phyloP scores from a whole-genome alignment of 139 green algal species.

The Coccomyxa sp. region DNA sequence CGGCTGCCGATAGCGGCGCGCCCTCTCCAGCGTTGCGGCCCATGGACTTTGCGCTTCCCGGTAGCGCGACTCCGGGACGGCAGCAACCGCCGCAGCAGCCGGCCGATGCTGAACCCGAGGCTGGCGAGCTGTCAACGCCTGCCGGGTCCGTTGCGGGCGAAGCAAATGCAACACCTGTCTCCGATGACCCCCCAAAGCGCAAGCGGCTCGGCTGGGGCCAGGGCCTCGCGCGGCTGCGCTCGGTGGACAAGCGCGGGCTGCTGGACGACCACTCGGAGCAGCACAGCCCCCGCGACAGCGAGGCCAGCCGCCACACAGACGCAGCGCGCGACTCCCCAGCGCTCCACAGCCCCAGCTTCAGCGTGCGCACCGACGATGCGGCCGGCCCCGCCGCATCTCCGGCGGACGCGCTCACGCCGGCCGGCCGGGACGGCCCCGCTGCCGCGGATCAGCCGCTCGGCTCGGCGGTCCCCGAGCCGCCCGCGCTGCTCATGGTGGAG shows the following conservation, averaged over 20 bases:
- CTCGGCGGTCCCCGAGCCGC: too few species aligned
- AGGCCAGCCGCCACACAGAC: background rate
- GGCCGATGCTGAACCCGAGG: too few species aligned
- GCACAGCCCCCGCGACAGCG: background rate
- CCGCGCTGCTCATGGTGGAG: too few species aligned
- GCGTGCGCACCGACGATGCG: too few species aligned
- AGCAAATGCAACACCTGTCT: background rate
- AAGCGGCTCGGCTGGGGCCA: conserved; percentile 30
- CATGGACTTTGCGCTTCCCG: background rate
- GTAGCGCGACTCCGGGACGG: background rate
- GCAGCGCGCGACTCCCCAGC: background rate
- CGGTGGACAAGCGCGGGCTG: background rate
- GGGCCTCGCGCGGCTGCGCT: conserved; percentile 13
- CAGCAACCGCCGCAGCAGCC: background rate
- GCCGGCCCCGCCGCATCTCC: too few species aligned
- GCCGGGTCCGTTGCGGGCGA: background rate
- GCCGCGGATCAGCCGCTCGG: too few species aligned
- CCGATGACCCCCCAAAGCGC: conserved; percentile 9
- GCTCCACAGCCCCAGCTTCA: background rate
- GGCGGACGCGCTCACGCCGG: too few species aligned
- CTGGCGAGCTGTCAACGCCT: too few species aligned
- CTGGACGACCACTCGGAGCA: background rate
- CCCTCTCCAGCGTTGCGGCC: background rate
- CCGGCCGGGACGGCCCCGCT: too few species aligned
- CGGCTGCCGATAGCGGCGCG: background rate